Conservation (phyloP, 805 yeast genomes). For the Blastobotrys parvus region DNA sequence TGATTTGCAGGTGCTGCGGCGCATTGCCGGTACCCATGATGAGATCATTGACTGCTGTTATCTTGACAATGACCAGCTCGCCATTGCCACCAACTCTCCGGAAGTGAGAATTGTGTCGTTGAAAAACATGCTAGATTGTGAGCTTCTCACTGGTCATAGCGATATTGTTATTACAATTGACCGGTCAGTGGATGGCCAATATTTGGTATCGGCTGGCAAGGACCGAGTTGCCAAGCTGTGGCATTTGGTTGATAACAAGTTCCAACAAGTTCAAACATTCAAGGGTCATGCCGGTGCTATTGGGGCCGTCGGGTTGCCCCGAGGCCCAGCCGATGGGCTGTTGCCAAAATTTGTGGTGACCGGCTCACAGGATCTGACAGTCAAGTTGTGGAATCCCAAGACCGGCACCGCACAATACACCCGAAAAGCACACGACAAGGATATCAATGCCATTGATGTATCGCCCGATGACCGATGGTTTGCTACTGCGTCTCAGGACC, state of each 20-base stretch:
- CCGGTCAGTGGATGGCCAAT: slow-evolving; percentile 66
- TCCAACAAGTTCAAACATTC: slow-evolving; percentile 45
- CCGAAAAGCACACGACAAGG: slow-evolving; percentile 93
- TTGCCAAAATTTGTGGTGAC: slow-evolving; percentile 68
- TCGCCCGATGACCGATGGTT: slow-evolving; percentile 84
- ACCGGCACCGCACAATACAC: slow-evolving; percentile 62
- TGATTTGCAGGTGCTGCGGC: slow-evolving; percentile 38
- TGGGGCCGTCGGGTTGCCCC: slow-evolving; percentile 71
- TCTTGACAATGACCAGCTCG: slow-evolving; percentile 44
- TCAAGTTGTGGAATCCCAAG: slow-evolving; percentile 70
- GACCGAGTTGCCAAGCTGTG: slow-evolving; percentile 82
- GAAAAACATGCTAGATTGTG: slow-evolving; percentile 49
- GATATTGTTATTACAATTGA: slow-evolving; percentile 80
- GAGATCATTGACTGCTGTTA: slow-evolving; percentile 84
- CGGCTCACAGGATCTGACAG: slow-evolving; percentile 76
- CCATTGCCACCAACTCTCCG: slow-evolving; percentile 91
- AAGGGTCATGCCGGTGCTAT: slow-evolving; percentile 85
- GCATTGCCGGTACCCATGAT: slow-evolving; percentile 90
- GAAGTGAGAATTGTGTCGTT: slow-evolving; percentile 63
- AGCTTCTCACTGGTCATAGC: slow-evolving; percentile 68
- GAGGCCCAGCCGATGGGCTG: slow-evolving; percentile 29
- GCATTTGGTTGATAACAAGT: slow-evolving; percentile 34
- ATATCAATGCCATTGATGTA: slow-evolving; percentile 80
- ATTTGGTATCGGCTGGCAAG: slow-evolving; percentile 91
- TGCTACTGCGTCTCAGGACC: slow-evolving; percentile 93